Evolutionary conservation across 2,329 filamentous ascomycete species (phyloP), one percentile per base, ranked within the genome.

Genomic region (Penicillium sp.): DNA sequence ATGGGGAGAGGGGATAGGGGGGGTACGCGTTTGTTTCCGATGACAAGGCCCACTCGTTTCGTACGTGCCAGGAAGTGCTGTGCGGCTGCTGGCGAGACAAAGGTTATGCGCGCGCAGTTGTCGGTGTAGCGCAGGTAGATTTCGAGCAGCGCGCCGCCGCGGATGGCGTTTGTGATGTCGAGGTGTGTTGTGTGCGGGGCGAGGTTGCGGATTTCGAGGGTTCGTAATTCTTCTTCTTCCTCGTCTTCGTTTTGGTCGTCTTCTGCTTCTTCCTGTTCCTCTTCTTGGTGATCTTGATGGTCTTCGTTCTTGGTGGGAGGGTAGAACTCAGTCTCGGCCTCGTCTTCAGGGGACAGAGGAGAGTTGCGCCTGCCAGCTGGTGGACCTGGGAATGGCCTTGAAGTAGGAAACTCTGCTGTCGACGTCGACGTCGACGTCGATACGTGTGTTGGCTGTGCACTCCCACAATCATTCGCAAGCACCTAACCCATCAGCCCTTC

Each of bases 141-240:
- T 61, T 91, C 87, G 11, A 92, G 70, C 11, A 95, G 64, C 61
- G 82, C 78, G 1, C 90, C 90, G 23, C 90, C 90, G 57, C 86
- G 84, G 52, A 94, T 74, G 11, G 80, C 79, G 21, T 79, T 77
- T 3, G 81, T 79, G 58, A 94, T 74, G 60, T 94, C 88, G 47
- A 78, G 79, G 65, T 89, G 83, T 0, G 84, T 88, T 14, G 81
- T 82, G 2, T 76, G 77, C 5, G 85, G 80, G 1, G 86, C 75
- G 1, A 94, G 77, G 57, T 86, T 85, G 35, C 73, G 74, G 50
- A 93, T 74, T 21, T 83, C 73, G 21, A 95, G 52, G 4, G 69
- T 72, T 7, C 68, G 68, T 40, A 66, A 66, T 63, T 47, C 62
- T 62, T 35, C 56, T 16, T 60, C 61, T 28, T 63, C 57, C 23